Evolutionary conservation across 495 filamentous ascomycete species (phyloP), one percentile per base, ranked within the genome.

Genomic region (Aspergillus coremiiformis): DNA sequence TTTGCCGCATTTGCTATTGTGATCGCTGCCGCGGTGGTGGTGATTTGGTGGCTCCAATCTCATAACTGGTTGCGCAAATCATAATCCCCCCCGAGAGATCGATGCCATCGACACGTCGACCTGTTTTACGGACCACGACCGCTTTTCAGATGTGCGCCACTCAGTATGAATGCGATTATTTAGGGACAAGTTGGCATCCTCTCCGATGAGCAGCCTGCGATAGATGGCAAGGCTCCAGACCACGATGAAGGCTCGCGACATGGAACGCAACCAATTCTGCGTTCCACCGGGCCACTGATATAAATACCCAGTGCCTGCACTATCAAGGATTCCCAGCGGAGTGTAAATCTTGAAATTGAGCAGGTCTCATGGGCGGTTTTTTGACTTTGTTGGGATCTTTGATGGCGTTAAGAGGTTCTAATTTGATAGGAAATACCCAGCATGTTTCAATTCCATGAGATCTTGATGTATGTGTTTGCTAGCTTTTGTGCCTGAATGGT

Each of bases 31-130:
- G 58, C 61, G 3, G 62, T 66, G 11, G 52, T 73, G 5, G 55
- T 52, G 12, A 39, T 75, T 7, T 71, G 66, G 68, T 73, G 68
- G 63, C 57, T 75, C 8, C 60, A 55, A 22, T 61, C 66, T 37
- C 70, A 73, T 51, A 60, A 70, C 41, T 75, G 72, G 72, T 44
- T 72, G 20, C 60, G 58, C 21, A 51, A 58, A 5, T 41, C 30
- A 47, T 26, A 17, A 41, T 10, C 4, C 17, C 19, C 37, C 12
- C 1, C 1, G 37, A 8, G 6, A 9, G 2, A 41, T 12, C 9
- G 37, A 41, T 19, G 4, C n/a, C 21, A 10, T 4, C 15, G 37
- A 17, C 17, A 41, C 21, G 12, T 35, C 5, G 14, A 35, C 32
- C 14, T n/a, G 12, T 2, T 35, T 27, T 27, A n/a, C 8, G 24